Percentiles rank a stretch among this genome's conserved stretches.
These are phyloP conservation scores for Luzula sylvatica DNA, from an alignment of 176 grass and related monocot species.

Conservation along the genomic window DNA sequence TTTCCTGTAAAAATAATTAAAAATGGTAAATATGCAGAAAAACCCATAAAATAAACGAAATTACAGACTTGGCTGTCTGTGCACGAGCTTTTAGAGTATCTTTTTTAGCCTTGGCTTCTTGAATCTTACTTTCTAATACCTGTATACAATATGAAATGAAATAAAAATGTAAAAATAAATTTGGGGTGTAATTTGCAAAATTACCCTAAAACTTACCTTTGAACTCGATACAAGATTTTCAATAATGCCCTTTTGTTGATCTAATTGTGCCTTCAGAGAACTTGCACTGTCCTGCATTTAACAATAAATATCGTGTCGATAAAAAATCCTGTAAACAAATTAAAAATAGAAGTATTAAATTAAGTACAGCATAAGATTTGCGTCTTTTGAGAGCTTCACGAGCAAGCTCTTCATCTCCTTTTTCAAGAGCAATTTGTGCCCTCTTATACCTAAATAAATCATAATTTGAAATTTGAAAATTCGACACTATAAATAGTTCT, in stretches of 20 bases:
- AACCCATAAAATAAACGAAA: constrained; percentile 9
- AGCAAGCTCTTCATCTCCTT: constrained; percentile 92
- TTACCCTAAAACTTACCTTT: constrained; percentile 32
- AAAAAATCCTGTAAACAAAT: constrained; percentile 7
- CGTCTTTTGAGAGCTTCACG: constrained; percentile 94
- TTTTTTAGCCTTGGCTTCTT: constrained; percentile 92
- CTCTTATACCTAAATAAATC: constrained; percentile 50
- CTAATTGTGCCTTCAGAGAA: constrained; percentile 77
- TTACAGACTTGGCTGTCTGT: constrained; percentile 85
- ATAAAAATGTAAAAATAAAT: neutral
- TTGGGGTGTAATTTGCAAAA: constrained; percentile 9
- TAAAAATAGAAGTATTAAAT: constrained; percentile 4
- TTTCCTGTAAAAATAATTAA: neutral
- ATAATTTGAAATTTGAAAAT: too few relatives aligned
- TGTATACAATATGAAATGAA: constrained; percentile 28
- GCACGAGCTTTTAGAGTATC: constrained; percentile 94
- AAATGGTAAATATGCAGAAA: neutral
- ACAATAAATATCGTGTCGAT: neutral
- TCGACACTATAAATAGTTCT: too few relatives aligned
- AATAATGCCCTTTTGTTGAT: constrained; percentile 82
- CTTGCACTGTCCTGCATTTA: constrained; percentile 71
- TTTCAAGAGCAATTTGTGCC: constrained; percentile 93
- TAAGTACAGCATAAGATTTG: constrained; percentile 98
- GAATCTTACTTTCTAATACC: constrained; percentile 99
- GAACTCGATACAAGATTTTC: constrained; percentile 92